phyloP scores from a whole-genome alignment of 2,329 filamentous ascomycete species.

The Paecilomyces niveus region DNA sequence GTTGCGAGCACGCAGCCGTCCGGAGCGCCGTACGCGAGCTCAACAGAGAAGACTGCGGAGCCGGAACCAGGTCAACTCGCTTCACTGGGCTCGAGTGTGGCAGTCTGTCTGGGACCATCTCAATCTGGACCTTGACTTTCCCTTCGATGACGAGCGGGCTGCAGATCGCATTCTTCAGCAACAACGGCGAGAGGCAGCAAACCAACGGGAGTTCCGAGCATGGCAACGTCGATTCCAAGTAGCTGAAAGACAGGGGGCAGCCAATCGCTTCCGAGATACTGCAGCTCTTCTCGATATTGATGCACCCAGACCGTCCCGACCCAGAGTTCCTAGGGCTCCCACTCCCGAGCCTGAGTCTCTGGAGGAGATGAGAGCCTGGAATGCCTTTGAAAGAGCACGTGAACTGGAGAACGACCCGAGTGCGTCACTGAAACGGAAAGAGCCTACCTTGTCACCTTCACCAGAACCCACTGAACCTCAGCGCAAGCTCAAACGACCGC shows the following conservation, averaged over 20 bases:
- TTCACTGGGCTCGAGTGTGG: constrained; percentile 74
- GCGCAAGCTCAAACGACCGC: constrained; percentile 78
- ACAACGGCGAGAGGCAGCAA: constrained; percentile 40
- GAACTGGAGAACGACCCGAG: constrained; percentile 52
- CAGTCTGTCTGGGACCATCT: constrained; percentile 77
- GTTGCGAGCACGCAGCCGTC: constrained; percentile 33
- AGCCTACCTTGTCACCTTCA: constrained; percentile 70
- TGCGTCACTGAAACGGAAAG: constrained; percentile 44
- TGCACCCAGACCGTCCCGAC: constrained; percentile 32
- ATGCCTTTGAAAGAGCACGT: constrained; percentile 77
- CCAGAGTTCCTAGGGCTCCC: constrained; percentile 29
- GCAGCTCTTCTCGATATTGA: constrained; percentile 53
- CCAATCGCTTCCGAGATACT: constrained; percentile 63
- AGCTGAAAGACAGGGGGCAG: constrained; percentile 70
- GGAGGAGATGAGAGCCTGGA: constrained; percentile 82
- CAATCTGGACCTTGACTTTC: constrained; percentile 74
- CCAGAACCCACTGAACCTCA: constrained; percentile 61
- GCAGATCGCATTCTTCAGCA: constrained; percentile 51
- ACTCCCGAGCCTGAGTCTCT: constrained; percentile 60
- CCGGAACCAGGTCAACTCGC: constrained; percentile 35
- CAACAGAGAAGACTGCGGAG: constrained; percentile 36
- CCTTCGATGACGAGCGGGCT: constrained; percentile 68
- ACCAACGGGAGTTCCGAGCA: constrained; percentile 54
- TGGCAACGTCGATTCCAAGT: constrained; percentile 83
- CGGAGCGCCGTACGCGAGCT: constrained; percentile 41